A percentile compares a stretch with the other conserved stretches of the same genome.
These are phyloP conservation scores for Myriosclerotinia curreyana DNA, from an alignment of 2,329 filamentous ascomycete species.

Conservation along the genomic window DNA sequence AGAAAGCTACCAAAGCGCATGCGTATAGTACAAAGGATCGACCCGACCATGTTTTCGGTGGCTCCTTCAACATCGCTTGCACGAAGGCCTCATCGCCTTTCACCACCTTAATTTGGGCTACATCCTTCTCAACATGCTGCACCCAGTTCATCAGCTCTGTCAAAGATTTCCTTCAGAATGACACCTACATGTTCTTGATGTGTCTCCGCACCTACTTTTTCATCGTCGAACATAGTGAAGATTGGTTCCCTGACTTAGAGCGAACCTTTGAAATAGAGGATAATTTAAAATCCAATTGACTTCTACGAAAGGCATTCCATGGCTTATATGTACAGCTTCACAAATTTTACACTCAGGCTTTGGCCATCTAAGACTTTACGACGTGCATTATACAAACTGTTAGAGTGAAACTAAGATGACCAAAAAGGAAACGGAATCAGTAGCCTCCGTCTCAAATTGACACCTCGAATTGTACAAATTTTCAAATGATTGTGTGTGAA, in stretches of 20 bases:
- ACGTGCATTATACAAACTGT: neutral
- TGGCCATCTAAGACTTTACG: neutral
- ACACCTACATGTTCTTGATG: conserved; percentile 5
- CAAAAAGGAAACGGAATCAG: conserved; percentile 2
- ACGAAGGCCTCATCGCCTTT: conserved; percentile 50
- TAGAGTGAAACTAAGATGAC: neutral
- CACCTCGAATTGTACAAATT: neutral
- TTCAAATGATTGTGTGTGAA: neutral
- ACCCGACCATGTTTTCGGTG: conserved; percentile 43
- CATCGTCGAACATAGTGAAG: neutral
- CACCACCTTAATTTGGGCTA: conserved; percentile 24
- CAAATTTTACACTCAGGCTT: neutral
- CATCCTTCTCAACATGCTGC: neutral
- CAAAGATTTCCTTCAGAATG: neutral
- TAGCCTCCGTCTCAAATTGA: neutral
- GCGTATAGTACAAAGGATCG: conserved; percentile 44
- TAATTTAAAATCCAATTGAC: neutral
- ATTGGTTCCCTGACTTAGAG: neutral
- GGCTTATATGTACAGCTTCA: neutral
- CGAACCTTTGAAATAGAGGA: neutral
- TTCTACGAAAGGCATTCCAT: neutral
- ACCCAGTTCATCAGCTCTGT: neutral
- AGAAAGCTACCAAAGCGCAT: conserved; percentile 46
- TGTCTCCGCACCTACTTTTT: neutral
- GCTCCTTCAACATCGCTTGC: conserved; percentile 53